These are phyloP conservation scores for Kodamaea sagamina DNA, from an alignment of 805 yeast genomes.

Conservation along the genomic window DNA sequence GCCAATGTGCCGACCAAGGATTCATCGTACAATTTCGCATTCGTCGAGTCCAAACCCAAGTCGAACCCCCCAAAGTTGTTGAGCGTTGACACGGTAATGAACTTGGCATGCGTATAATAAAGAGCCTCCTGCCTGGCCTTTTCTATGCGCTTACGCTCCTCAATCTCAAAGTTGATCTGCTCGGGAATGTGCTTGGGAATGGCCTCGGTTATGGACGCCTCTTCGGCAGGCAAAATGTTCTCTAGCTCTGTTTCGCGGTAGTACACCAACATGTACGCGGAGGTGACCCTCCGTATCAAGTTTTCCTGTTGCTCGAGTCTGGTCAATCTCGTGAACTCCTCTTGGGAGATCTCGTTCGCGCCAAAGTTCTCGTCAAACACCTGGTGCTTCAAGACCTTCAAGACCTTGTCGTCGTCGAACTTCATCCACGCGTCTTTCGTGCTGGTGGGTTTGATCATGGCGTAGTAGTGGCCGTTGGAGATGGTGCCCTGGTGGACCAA, in stretches of 20 bases:
- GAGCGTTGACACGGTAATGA: conserved; percentile 58
- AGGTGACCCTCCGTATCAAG: conserved; percentile 74
- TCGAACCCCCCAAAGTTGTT: conserved; percentile 72
- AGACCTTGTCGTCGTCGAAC: conserved; percentile 94
- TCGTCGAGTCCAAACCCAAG: conserved; percentile 62
- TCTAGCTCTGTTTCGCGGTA: conserved; percentile 63
- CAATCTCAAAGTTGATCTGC: conserved; percentile 63
- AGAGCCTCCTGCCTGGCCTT: conserved; percentile 66
- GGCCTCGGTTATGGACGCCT: conserved; percentile 39
- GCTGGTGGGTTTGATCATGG: conserved; percentile 80
- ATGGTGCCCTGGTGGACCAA: conserved; percentile 95
- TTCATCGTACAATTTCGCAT: conserved; percentile 47
- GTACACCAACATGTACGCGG: conserved; percentile 97
- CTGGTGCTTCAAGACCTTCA: conserved; percentile 79
- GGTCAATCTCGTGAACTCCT: conserved; percentile 51
- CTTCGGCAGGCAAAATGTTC: conserved; percentile 60
- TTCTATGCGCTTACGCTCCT: conserved; percentile 54
- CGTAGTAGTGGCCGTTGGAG: conserved; percentile 94
- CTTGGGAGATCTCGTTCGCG: conserved; percentile 57
- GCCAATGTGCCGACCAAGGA: conserved; percentile 49
- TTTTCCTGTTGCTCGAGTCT: conserved; percentile 65
- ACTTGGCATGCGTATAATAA: conserved; percentile 48
- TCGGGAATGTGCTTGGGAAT: conserved; percentile 68
- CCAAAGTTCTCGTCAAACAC: conserved; percentile 95
- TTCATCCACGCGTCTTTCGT: conserved; percentile 73